A percentile compares a stretch with the other conserved stretches of the same genome.
Evolutionary conservation across 768 basidiomycete genomes (phyloP).

Genomic region (Lentinula guzmanii): DNA sequence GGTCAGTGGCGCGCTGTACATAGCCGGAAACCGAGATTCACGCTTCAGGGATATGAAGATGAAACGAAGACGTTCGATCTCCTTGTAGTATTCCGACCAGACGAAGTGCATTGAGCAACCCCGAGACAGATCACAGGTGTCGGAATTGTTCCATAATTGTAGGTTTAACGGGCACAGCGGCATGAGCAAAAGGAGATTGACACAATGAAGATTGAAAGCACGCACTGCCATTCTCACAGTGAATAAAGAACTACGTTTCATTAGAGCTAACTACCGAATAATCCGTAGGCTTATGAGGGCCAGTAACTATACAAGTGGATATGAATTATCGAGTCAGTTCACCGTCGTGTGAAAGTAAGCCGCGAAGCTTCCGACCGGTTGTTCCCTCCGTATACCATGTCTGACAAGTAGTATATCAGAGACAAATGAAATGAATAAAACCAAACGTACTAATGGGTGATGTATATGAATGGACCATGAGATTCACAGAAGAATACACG

Average conservation of each 20-base stretch:
- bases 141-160: too few relatives aligned
- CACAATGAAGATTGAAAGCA: too few relatives aligned
- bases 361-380: constrained; percentile 17
- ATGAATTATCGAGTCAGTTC: neutral
- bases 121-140: neutral
- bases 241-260: too few relatives aligned
- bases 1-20: neutral
- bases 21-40: neutral
- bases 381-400: constrained; percentile 19
- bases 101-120: neutral
- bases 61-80: neutral
- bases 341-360: constrained; percentile 26
- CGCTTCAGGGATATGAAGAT: neutral
- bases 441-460: constrained; percentile 58
- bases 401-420: constrained; percentile 11
- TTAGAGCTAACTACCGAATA: too few relatives aligned
- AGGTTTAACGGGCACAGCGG: too few relatives aligned
- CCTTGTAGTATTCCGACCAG: neutral
- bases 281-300: too few relatives aligned
- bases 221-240: too few relatives aligned
- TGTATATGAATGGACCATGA: constrained; percentile 57
- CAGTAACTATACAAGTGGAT: too few relatives aligned
- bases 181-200: too few relatives aligned
- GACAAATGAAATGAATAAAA: neutral
- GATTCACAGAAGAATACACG: constrained; percentile 29